Percentiles rank a stretch among this genome's conserved stretches.
Evolutionary conservation across 352 stramenopile species (phyloP).

Genomic region (Globisporangium orthogonon): DNA sequence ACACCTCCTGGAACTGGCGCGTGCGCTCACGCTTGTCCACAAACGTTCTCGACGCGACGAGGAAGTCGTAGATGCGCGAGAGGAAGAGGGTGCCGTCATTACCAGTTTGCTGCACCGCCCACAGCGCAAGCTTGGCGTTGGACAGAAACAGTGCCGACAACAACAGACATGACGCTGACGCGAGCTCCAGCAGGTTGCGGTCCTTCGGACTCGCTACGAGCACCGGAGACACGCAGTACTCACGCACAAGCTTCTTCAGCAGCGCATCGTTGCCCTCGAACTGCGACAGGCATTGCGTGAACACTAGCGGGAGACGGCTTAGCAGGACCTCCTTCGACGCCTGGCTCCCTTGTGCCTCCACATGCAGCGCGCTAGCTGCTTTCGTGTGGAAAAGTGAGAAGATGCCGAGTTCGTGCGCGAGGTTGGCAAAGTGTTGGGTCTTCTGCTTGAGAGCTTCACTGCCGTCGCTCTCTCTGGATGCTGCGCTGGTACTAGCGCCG

Average conservation of each 20-base stretch:
- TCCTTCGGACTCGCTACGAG: slow-evolving; percentile 34
- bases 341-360: slow-evolving; percentile 8
- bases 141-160: slow-evolving; percentile 75
- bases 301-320: slow-evolving; percentile 70
- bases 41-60: slow-evolving; percentile 46
- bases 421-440: slow-evolving; percentile 40
- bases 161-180: slow-evolving; percentile 56
- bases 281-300: slow-evolving; percentile 78
- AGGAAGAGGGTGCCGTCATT: slow-evolving; percentile 61
- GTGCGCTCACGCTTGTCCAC: slow-evolving; percentile 33
- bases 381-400: slow-evolving; percentile 67
- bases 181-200: slow-evolving; percentile 39
- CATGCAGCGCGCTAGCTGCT: slow-evolving; percentile 39
- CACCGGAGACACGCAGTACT: slow-evolving; percentile 68
- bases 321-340: slow-evolving; percentile 42
- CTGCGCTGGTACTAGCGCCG: slow-evolving; percentile 1
- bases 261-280: slow-evolving; percentile 60
- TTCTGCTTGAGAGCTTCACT: slow-evolving; percentile 17
- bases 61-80: slow-evolving; percentile 43
- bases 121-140: slow-evolving; percentile 77
- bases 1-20: slow-evolving; percentile 65
- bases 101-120: slow-evolving; percentile 55
- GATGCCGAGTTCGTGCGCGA: slow-evolving; percentile 67
- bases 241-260: slow-evolving; percentile 57
- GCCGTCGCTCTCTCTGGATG: slow-evolving; percentile 11